Evolutionary conservation across 139 green algal genomes (phyloP), one percentile per base, ranked within the genome.

Genomic region (Chlorella ohadii): DNA sequence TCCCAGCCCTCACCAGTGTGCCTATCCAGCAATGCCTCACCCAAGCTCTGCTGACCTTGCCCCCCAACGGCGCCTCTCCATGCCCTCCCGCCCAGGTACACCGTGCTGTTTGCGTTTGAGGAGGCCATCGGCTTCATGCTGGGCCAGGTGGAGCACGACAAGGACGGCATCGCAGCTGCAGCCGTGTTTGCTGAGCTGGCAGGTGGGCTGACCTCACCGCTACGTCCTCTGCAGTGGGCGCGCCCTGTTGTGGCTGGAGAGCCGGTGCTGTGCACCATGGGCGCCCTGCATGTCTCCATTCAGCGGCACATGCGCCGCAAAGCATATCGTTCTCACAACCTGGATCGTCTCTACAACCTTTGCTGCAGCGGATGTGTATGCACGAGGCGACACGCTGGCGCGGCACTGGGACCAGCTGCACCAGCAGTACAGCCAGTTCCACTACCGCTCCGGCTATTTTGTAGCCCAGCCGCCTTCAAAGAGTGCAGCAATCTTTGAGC

Each of bases 121-220:
- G 94, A 97, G 83, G 93, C 94, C 22, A 96, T 97, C 20, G 94
- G 94, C 1, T 97, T 95, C 84, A 93, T 91, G 84, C 77, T 94
- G 65, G 88, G 79, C 6, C 57, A 82, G 70, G 27, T 85, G 15
- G 39, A 67, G 68, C 55, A 89, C 70, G 92, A 95, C 86, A 95
- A 96, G 91, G 93, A 96, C 66, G 93, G 93, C 28, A 85, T 96
- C 23, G 63, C 90, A 3, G 93, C 90, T 3, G 91, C 93, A 11
- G 90, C 86, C 22, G 89, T 92, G n/a, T 95, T 94, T 88, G 90
- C 89, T 36, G 90, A 95, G 84, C 90, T 95, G 88, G 90, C 91
- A 72, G 65, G 65, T 72, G 65, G 9, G 65, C 16, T 72, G n/a
- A n/a, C n/a, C n/a, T n/a, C n/a, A n/a, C n/a, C n/a, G n/a, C n/a